phyloP scores from a whole-genome alignment of 306 rosid species.

The Cucumis sativus region DNA sequence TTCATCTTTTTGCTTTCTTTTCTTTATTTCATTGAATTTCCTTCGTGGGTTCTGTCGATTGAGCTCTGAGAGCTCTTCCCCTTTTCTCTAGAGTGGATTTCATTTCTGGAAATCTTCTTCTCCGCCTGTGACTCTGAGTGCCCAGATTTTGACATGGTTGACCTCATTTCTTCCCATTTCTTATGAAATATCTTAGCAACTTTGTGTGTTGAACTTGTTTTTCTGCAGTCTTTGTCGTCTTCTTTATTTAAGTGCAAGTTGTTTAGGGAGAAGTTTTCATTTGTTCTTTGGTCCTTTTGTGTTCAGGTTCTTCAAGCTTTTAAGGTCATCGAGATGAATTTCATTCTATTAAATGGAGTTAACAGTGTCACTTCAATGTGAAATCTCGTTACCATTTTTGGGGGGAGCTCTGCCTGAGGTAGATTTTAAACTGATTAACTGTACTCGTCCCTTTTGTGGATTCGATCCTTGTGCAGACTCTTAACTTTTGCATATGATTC shows the following conservation, averaged over 20 bases:
- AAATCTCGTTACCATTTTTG: not conserved
- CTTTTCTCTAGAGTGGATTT: not conserved
- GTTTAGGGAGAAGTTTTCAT: not conserved
- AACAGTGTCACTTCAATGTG: not conserved
- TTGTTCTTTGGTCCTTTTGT: not conserved
- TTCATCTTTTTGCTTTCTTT: not conserved
- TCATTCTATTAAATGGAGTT: not conserved
- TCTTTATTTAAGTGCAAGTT: not conserved
- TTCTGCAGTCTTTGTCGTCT: not conserved
- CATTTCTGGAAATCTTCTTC: not conserved
- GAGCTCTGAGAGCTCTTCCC: not conserved
- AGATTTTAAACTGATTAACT: not conserved
- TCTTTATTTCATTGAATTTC: not conserved
- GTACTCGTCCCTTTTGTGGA: not conserved
- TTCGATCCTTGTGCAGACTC: not conserved
- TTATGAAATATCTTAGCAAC: not conserved
- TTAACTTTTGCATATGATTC: not conserved
- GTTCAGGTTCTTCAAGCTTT: not conserved
- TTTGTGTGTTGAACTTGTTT: not conserved
- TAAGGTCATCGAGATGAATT: not conserved
- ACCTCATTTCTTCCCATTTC: not conserved
- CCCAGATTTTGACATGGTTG: not conserved
- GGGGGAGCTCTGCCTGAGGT: not conserved
- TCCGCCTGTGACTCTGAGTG: too few species aligned
- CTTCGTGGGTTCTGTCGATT: not conserved